phyloP scores from a whole-genome alignment of 2,329 filamentous ascomycete genomes.

The Arachnopeziza araneosa region DNA sequence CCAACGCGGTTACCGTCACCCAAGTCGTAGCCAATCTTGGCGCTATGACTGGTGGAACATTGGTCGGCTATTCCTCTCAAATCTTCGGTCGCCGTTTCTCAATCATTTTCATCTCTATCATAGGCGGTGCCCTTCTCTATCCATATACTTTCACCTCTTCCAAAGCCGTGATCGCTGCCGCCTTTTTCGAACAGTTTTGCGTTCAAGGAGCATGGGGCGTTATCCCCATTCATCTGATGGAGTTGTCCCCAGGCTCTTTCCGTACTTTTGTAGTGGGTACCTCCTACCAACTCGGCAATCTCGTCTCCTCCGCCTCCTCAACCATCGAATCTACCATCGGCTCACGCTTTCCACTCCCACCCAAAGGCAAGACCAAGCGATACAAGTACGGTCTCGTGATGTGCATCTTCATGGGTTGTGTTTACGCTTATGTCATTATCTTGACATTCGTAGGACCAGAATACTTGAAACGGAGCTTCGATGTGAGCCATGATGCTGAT shows the following conservation, averaged over 20 bases:
- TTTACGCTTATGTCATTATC: slow-evolving; percentile 23
- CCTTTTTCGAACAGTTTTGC: slow-evolving; percentile 79
- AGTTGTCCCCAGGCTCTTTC: slow-evolving; percentile 65
- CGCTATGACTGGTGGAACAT: slow-evolving; percentile 61
- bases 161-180: slow-evolving; percentile 65
- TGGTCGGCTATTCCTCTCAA: slow-evolving; percentile 62
- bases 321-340: slow-evolving; percentile 75
- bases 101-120: slow-evolving; percentile 57
- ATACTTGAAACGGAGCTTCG: slow-evolving; percentile 39
- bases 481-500: slow-evolving; percentile 42
- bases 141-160: slow-evolving; percentile 69
- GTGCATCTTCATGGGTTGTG: slow-evolving; percentile 75
- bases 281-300: slow-evolving; percentile 70
- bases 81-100: slow-evolving; percentile 64
- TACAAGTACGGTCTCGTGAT: slow-evolving; percentile 80
- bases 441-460: slow-evolving; percentile 39
- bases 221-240: slow-evolving; percentile 68
- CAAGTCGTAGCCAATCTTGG: slow-evolving; percentile 69
- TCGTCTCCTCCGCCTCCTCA: slow-evolving; percentile 65
- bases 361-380: slow-evolving; percentile 44
- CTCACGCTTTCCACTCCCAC: slow-evolving; percentile 66
- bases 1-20: slow-evolving; percentile 53
- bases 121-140: slow-evolving; percentile 74
- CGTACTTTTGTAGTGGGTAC: slow-evolving; percentile 66
- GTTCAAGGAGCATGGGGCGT: slow-evolving; percentile 74